Percentiles rank a stretch among this genome's conserved stretches.
Conservation (phyloP, 768 basidiomycete genomes). For the Xerocomellus dryophilus region DNA sequence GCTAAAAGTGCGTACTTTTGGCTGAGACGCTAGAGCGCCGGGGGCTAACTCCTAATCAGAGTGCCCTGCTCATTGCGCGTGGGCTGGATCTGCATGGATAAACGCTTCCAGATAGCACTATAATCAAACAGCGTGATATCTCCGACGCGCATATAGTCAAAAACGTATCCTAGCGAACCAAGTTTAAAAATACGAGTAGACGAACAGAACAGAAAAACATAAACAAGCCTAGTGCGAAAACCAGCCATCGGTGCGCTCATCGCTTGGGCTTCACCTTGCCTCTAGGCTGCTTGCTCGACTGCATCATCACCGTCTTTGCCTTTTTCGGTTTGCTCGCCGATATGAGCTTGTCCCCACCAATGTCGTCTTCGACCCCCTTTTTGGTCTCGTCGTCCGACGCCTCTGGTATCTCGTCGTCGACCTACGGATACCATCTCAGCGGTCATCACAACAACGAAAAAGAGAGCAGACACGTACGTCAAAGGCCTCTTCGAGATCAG, state of each 20-base stretch:
- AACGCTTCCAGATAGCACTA: too few relatives aligned
- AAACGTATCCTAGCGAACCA: too few relatives aligned
- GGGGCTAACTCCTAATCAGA: too few relatives aligned
- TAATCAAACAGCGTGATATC: too few relatives aligned
- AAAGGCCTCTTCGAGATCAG: slow-evolving; percentile 90
- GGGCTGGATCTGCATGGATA: too few relatives aligned
- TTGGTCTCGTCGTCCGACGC: slow-evolving; percentile 49
- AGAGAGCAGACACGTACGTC: slow-evolving; percentile 55
- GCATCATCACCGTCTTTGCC: neutral
- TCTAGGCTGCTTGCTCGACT: slow-evolving; percentile 16
- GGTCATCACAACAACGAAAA: neutral
- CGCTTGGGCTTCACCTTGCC: slow-evolving; percentile 22
- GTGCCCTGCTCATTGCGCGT: too few relatives aligned
- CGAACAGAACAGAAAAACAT: too few relatives aligned
- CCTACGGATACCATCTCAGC: slow-evolving; percentile 26
- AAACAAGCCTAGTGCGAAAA: neutral
- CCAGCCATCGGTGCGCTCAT: neutral
- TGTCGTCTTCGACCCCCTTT: slow-evolving; percentile 34
- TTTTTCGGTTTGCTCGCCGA: slow-evolving; percentile 47
- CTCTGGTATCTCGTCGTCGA: slow-evolving; percentile 46
- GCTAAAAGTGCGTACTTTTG: neutral
- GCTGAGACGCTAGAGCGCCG: neutral
- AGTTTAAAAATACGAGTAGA: too few relatives aligned
- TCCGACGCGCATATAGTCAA: too few relatives aligned
- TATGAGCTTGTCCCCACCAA: slow-evolving; percentile 58